Evolutionary conservation across 2,329 filamentous ascomycete genomes (phyloP).

Genomic region (Talaromyces sp.): DNA sequence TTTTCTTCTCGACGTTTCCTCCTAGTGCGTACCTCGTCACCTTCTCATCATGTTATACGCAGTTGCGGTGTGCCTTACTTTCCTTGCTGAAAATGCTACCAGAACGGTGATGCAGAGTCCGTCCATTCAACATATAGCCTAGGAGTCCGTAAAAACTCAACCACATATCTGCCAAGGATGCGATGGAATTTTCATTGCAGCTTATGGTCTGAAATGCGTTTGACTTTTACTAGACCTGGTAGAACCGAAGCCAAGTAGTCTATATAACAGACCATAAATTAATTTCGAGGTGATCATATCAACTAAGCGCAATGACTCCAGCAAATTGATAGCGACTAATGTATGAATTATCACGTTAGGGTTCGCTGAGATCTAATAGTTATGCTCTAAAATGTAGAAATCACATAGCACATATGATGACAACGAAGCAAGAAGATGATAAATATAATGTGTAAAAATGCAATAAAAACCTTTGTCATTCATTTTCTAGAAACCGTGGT

Average conservation of each 20-base stretch:
- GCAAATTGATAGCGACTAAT: too few species aligned
- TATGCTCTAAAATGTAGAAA: neutral
- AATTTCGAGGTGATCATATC: neutral
- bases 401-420: too few species aligned
- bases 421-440: neutral
- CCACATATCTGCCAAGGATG: neutral
- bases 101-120: slow-evolving; percentile 5
- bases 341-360: too few species aligned
- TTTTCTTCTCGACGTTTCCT: neutral
- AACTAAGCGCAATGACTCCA: neutral
- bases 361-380: neutral
- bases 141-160: neutral
- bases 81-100: neutral
- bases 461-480: neutral
- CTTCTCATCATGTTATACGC: slow-evolving; percentile 9
- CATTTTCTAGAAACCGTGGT: neutral
- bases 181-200: too few species aligned
- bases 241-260: neutral
- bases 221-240: neutral
- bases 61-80: neutral
- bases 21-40: slow-evolving; percentile 3
- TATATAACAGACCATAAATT: neutral
- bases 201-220: neutral
- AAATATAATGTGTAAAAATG: neutral
- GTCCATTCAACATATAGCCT: slow-evolving; percentile 3